Percentiles rank a stretch among this genome's conserved stretches.
Evolutionary conservation across 352 stramenopile genomes (phyloP).

Genomic region (Globisporangium solare): DNA sequence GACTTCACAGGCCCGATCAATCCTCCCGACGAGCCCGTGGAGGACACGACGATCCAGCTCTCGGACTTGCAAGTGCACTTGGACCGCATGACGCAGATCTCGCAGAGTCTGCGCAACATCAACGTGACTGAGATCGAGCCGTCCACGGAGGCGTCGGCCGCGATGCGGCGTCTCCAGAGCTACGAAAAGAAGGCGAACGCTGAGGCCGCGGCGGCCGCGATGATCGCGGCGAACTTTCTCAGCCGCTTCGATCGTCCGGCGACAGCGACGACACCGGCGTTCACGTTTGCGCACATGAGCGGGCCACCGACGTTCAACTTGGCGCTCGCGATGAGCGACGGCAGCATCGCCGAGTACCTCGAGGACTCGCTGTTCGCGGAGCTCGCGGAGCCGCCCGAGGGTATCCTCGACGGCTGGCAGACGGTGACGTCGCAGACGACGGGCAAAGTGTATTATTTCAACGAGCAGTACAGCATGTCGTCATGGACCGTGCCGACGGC

Average conservation of each 20-base stretch:
- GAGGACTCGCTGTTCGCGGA: slow-evolving; percentile 62
- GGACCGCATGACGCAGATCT: slow-evolving; percentile 74
- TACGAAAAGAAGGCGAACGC: slow-evolving; percentile 56
- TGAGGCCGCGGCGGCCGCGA: slow-evolving; percentile 32
- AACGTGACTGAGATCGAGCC: slow-evolving; percentile 42
- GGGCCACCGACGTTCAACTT: slow-evolving; percentile 41
- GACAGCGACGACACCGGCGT: slow-evolving; percentile 10
- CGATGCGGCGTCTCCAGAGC: slow-evolving; percentile 43
- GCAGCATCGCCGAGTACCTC: slow-evolving; percentile 63
- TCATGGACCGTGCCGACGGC: slow-evolving; percentile 70
- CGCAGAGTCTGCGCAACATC: slow-evolving; percentile 41
- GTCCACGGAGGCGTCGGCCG: slow-evolving; percentile 32
- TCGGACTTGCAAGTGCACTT: slow-evolving; percentile 66
- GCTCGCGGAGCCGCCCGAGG: slow-evolving; percentile 35
- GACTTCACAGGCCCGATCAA: slow-evolving; percentile 14
- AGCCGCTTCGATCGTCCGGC: slow-evolving; percentile 15
- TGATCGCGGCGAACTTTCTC: slow-evolving; percentile 55
- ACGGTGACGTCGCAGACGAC: slow-evolving; percentile 66
- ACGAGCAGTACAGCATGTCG: slow-evolving; percentile 65
- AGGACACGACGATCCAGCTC: slow-evolving; percentile 38
- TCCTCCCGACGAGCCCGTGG: slow-evolving; percentile 5
- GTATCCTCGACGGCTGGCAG: slow-evolving; percentile 45
- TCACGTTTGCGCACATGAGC: slow-evolving; percentile 6
- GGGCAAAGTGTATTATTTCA: slow-evolving; percentile 83
- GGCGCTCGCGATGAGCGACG: slow-evolving; percentile 57